A percentile compares a stretch with the other conserved stretches of the same genome.
Evolutionary conservation across 164 flowering plant genomes (phyloP).

Genomic region (Dillenia suffruticosa): DNA sequence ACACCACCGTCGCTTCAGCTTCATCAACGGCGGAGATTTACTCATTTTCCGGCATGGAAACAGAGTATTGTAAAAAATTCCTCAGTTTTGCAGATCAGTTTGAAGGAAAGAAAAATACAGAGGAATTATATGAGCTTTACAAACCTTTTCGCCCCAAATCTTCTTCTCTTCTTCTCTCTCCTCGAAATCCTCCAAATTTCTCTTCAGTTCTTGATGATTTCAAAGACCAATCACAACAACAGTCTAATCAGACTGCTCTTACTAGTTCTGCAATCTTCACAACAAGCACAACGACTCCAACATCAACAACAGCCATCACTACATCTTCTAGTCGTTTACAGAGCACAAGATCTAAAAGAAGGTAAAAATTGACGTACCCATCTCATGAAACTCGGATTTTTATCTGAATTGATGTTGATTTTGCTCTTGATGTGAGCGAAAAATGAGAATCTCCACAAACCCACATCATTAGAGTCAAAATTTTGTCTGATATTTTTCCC

Average conservation of each 20-base stretch:
- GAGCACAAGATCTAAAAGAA: conserved; percentile 61
- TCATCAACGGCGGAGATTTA: conserved; percentile 6
- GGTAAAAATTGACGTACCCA: conserved; percentile 27
- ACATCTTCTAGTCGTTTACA: conserved; percentile 18
- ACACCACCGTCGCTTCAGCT: conserved; percentile 22
- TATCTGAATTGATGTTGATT: not conserved
- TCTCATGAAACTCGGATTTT: not conserved
- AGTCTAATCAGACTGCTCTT: conserved; percentile 9
- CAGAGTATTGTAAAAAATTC: conserved; percentile 8
- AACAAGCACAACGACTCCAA: conserved; percentile 4
- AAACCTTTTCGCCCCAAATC: conserved; percentile 59
- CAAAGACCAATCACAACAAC: conserved; percentile 19
- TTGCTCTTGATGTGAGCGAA: not conserved
- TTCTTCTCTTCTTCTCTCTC: conserved; percentile 15
- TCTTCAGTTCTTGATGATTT: conserved; percentile 16
- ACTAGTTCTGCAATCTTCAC: conserved; percentile 1
- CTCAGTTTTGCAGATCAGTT: conserved; percentile 34
- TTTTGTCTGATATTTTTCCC: not conserved
- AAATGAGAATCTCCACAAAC: conserved; percentile 2
- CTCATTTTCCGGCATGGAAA: conserved; percentile 10
- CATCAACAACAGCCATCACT: conserved; percentile 8
- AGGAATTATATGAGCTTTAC: conserved; percentile 65
- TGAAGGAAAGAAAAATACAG: conserved; percentile 19
- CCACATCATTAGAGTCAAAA: conserved; percentile 6
- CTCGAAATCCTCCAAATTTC: conserved; percentile 11